Conservation (phyloP, 139 green algal species). For the Chlamydomonas incerta region DNA sequence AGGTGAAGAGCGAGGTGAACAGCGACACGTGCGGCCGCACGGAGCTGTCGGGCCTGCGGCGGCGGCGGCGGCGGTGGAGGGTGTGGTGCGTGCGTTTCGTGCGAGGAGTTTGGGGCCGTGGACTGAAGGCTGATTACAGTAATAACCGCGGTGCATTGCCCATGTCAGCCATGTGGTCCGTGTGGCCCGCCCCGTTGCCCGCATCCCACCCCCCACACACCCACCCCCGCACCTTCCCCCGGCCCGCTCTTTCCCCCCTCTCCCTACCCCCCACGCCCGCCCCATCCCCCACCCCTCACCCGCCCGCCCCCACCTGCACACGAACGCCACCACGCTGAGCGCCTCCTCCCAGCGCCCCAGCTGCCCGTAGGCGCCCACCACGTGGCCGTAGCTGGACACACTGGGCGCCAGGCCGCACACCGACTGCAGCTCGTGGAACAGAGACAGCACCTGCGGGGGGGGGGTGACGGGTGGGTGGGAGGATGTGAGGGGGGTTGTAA, state of each 20-base stretch:
- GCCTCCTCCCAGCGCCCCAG: slow-evolving; percentile 51
- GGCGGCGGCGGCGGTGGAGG: background rate
- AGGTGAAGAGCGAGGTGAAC: slow-evolving; percentile 31
- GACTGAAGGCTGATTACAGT: no score
- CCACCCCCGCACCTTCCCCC: background rate
- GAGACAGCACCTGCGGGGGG: slow-evolving; percentile 12
- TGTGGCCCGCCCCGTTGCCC: no score
- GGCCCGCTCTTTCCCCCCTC: background rate
- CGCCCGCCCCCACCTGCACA: slow-evolving; percentile 22
- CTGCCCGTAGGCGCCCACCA: slow-evolving; percentile 46
- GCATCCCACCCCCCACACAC: no score
- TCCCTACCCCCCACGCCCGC: no score
- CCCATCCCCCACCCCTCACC: background rate
- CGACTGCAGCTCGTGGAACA: slow-evolving; percentile 53
- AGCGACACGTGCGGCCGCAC: slow-evolving; percentile 33
- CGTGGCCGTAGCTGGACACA: slow-evolving; percentile 36
- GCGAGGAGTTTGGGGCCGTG: no score
- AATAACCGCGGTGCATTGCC: no score
- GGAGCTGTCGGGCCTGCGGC: slow-evolving; percentile 41
- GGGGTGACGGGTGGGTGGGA: background rate
- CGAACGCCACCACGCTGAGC: slow-evolving; percentile 39
- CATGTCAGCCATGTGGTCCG: no score
- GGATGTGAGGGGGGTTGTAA: no score
- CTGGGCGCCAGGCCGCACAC: slow-evolving; percentile 39
- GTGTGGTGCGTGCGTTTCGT: background rate